phyloP scores from a whole-genome alignment of 2,329 filamentous ascomycete genomes.

The Xylaria sp. region DNA sequence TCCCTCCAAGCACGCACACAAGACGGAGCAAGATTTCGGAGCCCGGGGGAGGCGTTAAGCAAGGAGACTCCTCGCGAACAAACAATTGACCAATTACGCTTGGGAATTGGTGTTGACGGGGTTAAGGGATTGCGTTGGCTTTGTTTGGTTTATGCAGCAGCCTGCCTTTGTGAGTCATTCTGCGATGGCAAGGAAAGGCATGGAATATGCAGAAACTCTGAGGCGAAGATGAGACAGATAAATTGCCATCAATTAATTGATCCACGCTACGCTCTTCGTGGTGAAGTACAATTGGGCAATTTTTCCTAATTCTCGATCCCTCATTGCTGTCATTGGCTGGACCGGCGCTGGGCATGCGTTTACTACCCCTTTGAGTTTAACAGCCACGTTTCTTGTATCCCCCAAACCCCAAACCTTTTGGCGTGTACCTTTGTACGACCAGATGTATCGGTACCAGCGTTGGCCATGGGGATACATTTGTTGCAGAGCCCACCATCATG shows the following conservation, averaged over 20 bases:
- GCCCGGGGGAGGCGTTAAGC: constrained; percentile 21
- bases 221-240: constrained; percentile 28
- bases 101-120: constrained; percentile 37
- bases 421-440: constrained; percentile 32
- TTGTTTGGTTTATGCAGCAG: constrained; percentile 30
- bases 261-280: constrained; percentile 32
- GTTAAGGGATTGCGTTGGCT: constrained; percentile 24
- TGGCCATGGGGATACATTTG: constrained; percentile 36
- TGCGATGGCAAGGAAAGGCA: constrained; percentile 34
- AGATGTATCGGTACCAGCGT: constrained; percentile 41
- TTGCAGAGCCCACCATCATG: constrained; percentile 38
- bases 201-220: constrained; percentile 23
- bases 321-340: constrained; percentile 25
- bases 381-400: background rate
- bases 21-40: constrained; percentile 24
- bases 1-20: background rate
- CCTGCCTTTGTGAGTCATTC: constrained; percentile 42
- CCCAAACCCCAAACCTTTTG: background rate
- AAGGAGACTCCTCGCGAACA: constrained; percentile 7
- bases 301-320: constrained; percentile 34
- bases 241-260: constrained; percentile 11
- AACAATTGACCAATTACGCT: constrained; percentile 43
- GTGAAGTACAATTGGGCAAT: constrained; percentile 37
- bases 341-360: background rate
- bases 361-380: constrained; percentile 17